Evolutionary conservation across 2,329 filamentous ascomycete species (phyloP).

Genomic region (Cladophialophora bantiana): DNA sequence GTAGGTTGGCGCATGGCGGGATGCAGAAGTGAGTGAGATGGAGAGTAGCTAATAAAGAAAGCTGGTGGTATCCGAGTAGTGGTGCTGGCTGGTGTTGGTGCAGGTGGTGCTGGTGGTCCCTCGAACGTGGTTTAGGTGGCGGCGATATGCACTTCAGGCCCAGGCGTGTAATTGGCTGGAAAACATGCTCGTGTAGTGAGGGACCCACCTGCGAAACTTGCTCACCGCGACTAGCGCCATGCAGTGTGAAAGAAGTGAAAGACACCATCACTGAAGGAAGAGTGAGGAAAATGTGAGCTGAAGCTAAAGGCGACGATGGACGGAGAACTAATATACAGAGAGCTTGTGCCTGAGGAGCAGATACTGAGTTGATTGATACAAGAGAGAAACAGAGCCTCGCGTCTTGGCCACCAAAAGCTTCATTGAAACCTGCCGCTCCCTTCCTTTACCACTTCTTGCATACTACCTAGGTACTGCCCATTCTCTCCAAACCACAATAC

Average conservation of each 20-base stretch:
- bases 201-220: slow-evolving; percentile 27
- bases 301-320: not conserved
- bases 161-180: slow-evolving; percentile 10
- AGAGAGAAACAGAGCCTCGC: not conserved
- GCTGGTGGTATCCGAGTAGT: not conserved
- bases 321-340: not conserved
- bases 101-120: too few relatives aligned
- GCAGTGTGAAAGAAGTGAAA: not conserved
- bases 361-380: not conserved
- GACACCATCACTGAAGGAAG: not conserved
- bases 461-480: not conserved
- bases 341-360: not conserved
- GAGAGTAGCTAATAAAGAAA: slow-evolving; percentile 10
- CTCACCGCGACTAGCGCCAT: slow-evolving; percentile 23
- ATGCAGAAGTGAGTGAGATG: not conserved
- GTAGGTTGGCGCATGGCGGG: not conserved
- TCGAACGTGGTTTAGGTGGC: too few relatives aligned
- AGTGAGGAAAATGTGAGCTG: not conserved
- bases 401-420: slow-evolving; percentile 10
- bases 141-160: not conserved
- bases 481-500: too few relatives aligned
- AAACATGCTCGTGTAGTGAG: slow-evolving; percentile 23
- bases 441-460: not conserved
- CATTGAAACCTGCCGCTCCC: not conserved
- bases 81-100: too few relatives aligned